Evolutionary conservation across 768 basidiomycete genomes (phyloP), one percentile per base, ranked within the genome.

Genomic region (Leccinum longicurvipes): DNA sequence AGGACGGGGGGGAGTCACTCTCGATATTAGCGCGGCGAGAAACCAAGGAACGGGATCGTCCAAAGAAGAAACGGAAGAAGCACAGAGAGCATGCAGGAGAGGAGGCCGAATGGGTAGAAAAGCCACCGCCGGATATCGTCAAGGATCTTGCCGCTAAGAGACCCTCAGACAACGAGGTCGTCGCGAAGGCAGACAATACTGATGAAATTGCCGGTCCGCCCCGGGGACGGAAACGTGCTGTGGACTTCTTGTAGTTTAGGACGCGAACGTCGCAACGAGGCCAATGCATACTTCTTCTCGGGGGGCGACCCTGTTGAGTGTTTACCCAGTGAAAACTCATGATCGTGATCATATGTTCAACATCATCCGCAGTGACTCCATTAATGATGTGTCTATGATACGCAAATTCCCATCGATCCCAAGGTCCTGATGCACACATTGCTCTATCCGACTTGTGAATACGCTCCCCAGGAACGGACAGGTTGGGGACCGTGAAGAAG

Each of bases 61-160:
- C 71, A 6, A 77, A 73, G 67, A 74, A 78, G 69, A 77, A 77
- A 54, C 73, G 74, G 50, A 77, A 77, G 59, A 72, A 71, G 44
- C 67, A 65, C 41, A 57, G 63, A 47, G 76, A 70, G 3, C 70
- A 70, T 10, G 79, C 78, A 4, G 79, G 80, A 25, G 82, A 80
- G 2, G 81, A 74, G 14, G 83, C 23, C 42, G 42, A 87, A 81
- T 89, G 85, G 85, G 82, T 85, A 4, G 86, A 88, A 71, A 84
- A 84, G 61, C 79, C 81, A 19, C 73, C 78, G 10, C 77, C 83
- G 9, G 78, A 79, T 32, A 72, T 76, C 25, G 79, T 82, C 19
- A 76, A 77, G 64, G 66, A 55, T 49, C 56, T 82, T 7, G 29
- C 60, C 24, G 19, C 39, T 0, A 61, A 65, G 50, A 34, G 58